phyloP scores from a whole-genome alignment of 345 rosid species.

The Rhodamnia argentea region DNA sequence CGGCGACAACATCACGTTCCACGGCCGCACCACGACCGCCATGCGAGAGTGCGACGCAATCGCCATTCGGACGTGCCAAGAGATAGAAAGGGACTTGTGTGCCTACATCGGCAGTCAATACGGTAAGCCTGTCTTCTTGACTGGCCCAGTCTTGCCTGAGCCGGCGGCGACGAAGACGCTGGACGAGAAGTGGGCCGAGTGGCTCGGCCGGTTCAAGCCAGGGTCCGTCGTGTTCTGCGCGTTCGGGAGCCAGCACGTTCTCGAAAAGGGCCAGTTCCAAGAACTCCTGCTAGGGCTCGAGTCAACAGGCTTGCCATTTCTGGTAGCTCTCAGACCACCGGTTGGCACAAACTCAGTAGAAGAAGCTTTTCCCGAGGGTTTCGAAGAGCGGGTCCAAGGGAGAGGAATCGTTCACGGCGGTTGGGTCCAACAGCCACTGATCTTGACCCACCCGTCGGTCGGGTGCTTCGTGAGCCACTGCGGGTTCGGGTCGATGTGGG shows the following conservation, averaged over 20 bases:
- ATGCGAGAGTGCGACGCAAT: slow-evolving; percentile 46
- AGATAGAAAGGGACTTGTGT: slow-evolving; percentile 49
- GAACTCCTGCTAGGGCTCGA: slow-evolving; percentile 61
- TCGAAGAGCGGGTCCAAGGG: slow-evolving; percentile 41
- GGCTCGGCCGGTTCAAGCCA: slow-evolving; percentile 37
- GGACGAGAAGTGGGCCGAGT: slow-evolving; percentile 43
- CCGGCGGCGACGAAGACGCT: not conserved
- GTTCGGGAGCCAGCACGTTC: slow-evolving; percentile 53
- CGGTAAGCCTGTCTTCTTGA: slow-evolving; percentile 28
- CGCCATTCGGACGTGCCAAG: slow-evolving; percentile 59
- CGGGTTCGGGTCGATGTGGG: slow-evolving; percentile 78
- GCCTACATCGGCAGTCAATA: slow-evolving; percentile 46
- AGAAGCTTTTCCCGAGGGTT: slow-evolving; percentile 69
- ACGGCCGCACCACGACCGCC: slow-evolving; percentile 23
- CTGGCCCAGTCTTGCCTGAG: slow-evolving; percentile 51
- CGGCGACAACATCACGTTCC: slow-evolving; percentile 43
- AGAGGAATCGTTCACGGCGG: slow-evolving; percentile 42
- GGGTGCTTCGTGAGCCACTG: slow-evolving; percentile 75
- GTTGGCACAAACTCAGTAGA: slow-evolving; percentile 30
- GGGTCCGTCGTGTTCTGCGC: slow-evolving; percentile 55
- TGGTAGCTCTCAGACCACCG: slow-evolving; percentile 52
- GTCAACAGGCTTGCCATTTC: slow-evolving; percentile 41
- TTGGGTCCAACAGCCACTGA: slow-evolving; percentile 44
- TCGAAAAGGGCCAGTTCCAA: slow-evolving; percentile 50
- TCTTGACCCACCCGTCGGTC: slow-evolving; percentile 37